A percentile compares a stretch with the other conserved stretches of the same genome.
These are phyloP conservation scores for Naganishia antarctica DNA, from an alignment of 768 basidiomycete genomes.

Conservation along the genomic window DNA sequence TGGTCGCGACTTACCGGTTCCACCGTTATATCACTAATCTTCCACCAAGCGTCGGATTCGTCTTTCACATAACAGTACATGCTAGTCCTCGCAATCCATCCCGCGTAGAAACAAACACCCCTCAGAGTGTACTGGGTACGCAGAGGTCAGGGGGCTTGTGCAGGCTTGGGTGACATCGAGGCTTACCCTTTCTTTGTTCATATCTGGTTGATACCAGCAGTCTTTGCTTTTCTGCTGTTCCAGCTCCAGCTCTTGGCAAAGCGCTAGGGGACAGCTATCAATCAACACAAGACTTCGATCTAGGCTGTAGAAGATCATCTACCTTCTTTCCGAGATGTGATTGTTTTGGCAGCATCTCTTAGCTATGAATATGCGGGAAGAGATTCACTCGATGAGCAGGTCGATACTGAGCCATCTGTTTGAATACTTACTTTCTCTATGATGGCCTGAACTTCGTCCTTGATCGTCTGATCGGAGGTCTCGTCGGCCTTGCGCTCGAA, in stretches of 20 bases:
- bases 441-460: background rate
- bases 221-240: slow-evolving; percentile 15
- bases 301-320: too few species aligned
- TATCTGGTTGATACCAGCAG: slow-evolving; percentile 10
- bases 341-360: background rate
- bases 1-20: slow-evolving; percentile 5
- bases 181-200: slow-evolving; percentile 11
- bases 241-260: background rate
- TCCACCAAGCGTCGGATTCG: background rate
- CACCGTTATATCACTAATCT: slow-evolving; percentile 1
- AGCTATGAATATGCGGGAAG: too few species aligned
- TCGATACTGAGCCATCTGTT: too few species aligned
- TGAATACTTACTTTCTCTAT: background rate
- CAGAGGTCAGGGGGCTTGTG: background rate
- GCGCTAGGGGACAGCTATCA: background rate
- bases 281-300: too few species aligned
- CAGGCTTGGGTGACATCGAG: too few species aligned
- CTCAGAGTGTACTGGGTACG: slow-evolving; percentile 3
- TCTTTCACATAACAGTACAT: slow-evolving; percentile 16
- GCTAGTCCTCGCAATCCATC: slow-evolving; percentile 16
- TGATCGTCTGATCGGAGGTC: background rate
- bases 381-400: too few species aligned
- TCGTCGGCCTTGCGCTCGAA: slow-evolving; percentile 12
- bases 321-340: slow-evolving; percentile 4
- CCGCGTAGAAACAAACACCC: slow-evolving; percentile 18